A percentile compares a stretch with the other conserved stretches of the same genome.
phyloP scores from a whole-genome alignment of 2,329 filamentous ascomycete genomes.

The Raffaelea ambrosiae region DNA sequence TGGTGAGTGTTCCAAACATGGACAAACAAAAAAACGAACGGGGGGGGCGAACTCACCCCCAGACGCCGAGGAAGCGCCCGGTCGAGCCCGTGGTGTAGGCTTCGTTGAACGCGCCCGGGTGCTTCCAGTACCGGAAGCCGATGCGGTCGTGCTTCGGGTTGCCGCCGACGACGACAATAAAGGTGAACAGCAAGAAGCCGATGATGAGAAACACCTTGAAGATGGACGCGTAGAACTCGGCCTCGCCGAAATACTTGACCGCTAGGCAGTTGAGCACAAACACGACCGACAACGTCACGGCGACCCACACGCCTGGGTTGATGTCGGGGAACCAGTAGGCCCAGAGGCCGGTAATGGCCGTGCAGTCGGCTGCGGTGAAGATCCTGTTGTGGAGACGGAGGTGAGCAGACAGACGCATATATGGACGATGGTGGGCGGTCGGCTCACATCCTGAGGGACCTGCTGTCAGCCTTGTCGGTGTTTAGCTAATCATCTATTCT shows the following conservation, averaged over 20 bases:
- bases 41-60: not conserved
- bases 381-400: too few relatives aligned
- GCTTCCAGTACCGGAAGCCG: conserved; percentile 27
- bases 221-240: conserved; percentile 66
- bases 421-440: too few relatives aligned
- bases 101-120: conserved; percentile 42
- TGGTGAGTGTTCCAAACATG: not conserved
- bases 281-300: not conserved
- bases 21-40: not conserved
- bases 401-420: too few relatives aligned
- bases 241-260: conserved; percentile 67
- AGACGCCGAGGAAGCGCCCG: not conserved
- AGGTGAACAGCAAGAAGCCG: conserved; percentile 66
- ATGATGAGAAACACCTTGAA: conserved; percentile 66
- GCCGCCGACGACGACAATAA: conserved; percentile 75
- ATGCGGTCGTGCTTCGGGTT: conserved; percentile 66
- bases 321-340: conserved; percentile 1
- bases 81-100: not conserved
- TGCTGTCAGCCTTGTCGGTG: too few relatives aligned
- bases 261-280: conserved; percentile 56
- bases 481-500: too few relatives aligned
- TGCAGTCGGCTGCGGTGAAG: conserved; percentile 1
- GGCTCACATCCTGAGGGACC: not conserved
- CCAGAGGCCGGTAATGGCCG: not conserved
- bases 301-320: conserved; percentile 1